phyloP scores from a whole-genome alignment of 2,329 filamentous ascomycete species.

The Trichoderma cornu-damae region DNA sequence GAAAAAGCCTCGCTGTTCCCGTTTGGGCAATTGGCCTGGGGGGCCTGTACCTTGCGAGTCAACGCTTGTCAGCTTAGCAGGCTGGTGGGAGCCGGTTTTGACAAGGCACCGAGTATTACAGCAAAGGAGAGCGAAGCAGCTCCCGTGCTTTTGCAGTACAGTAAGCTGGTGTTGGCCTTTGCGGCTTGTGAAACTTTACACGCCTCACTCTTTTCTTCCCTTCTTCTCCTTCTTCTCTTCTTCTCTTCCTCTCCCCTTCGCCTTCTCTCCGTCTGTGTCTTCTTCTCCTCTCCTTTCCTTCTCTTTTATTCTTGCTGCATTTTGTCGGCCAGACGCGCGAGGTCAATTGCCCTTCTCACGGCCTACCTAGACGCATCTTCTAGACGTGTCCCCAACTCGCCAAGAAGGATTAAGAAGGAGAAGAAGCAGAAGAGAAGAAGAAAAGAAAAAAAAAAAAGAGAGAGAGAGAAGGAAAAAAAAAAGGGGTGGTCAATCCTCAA shows the following conservation, averaged over 20 bases:
- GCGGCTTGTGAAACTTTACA: constrained; percentile 1
- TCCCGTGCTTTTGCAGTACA: too few species aligned
- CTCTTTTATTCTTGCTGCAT: neutral
- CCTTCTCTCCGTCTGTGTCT: neutral
- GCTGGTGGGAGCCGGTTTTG: too few species aligned
- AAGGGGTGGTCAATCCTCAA: neutral
- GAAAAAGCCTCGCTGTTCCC: constrained; percentile 18
- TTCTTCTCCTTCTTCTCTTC: neutral
- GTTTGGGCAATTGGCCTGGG: constrained; percentile 12
- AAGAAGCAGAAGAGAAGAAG: too few species aligned
- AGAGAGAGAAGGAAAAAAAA: neutral
- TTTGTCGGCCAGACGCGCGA: constrained; percentile 1
- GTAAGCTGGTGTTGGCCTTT: neutral
- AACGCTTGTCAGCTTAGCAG: neutral
- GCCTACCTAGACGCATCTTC: neutral
- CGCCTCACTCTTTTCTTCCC: neutral
- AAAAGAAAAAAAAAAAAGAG: neutral
- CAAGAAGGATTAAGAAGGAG: neutral
- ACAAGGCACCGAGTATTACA: neutral
- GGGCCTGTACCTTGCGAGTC: neutral
- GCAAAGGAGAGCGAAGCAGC: neutral
- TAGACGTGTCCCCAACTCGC: neutral
- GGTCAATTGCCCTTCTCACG: neutral
- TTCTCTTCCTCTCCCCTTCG: neutral
- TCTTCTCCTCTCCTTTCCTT: neutral